Conservation (phyloP, 2,329 filamentous ascomycete genomes). For the Cladosporium sp. region DNA sequence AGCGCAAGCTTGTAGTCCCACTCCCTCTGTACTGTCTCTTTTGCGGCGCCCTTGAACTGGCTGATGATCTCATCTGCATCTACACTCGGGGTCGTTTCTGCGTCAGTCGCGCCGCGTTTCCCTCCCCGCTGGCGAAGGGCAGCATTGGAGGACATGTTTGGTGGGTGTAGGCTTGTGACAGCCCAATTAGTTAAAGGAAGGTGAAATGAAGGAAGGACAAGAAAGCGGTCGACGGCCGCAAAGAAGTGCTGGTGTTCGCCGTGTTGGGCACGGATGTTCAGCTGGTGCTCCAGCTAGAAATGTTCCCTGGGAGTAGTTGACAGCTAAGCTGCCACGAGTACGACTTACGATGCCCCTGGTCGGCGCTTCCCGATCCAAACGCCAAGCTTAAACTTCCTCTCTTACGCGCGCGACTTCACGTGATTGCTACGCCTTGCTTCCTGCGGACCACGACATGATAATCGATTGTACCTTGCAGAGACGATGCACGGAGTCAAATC, state of each 20-base stretch:
- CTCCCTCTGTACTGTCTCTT: constrained; percentile 51
- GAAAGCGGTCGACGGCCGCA: constrained; percentile 13
- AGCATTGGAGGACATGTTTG: constrained; percentile 15
- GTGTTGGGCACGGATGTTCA: constrained; percentile 9
- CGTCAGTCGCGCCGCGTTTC: constrained; percentile 30
- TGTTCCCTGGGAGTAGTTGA: constrained; percentile 13
- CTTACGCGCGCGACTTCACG: not conserved
- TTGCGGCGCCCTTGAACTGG: constrained; percentile 38
- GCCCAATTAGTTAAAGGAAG: constrained; percentile 10
- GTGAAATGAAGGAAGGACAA: constrained; percentile 17
- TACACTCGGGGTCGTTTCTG: constrained; percentile 26
- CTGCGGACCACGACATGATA: not conserved
- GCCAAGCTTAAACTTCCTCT: no score
- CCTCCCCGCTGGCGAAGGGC: constrained; percentile 27
- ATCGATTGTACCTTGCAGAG: not conserved
- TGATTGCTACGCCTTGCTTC: constrained; percentile 10
- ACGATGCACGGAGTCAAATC: not conserved
- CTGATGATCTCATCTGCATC: constrained; percentile 44
- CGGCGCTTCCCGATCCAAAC: not conserved
- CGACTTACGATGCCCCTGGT: not conserved
- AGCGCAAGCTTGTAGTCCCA: constrained; percentile 84
- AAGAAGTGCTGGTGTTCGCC: constrained; percentile 10
- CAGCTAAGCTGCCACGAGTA: constrained; percentile 12
- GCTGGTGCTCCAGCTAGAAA: constrained; percentile 3
- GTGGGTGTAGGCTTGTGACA: not conserved